These are phyloP conservation scores for Lodderomyces orthopsilosis DNA, from an alignment of 1,139 yeast genomes.

Conservation along the genomic window DNA sequence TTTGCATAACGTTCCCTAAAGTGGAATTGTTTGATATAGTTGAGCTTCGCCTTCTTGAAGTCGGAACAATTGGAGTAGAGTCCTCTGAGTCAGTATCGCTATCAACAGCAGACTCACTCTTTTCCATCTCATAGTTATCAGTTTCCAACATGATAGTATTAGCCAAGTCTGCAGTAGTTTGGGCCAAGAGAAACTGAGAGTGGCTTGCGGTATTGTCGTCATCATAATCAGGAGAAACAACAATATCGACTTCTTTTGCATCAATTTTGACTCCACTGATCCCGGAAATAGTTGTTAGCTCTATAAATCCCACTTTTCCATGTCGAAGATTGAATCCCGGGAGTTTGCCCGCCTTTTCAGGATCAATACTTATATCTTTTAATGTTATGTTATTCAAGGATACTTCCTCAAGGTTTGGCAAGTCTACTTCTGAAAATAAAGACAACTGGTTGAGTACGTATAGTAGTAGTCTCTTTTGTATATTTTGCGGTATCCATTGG, in stretches of 20 bases:
- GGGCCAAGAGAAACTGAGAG: conserved; percentile 50
- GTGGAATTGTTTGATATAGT: conserved; percentile 27
- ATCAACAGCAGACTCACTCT: conserved; percentile 14
- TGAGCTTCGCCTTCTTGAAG: conserved; percentile 11
- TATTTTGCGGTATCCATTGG: conserved; percentile 79
- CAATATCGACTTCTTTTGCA: conserved; percentile 55
- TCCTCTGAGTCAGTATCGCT: conserved; percentile 15
- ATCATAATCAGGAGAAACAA: conserved; percentile 49
- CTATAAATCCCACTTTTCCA: conserved; percentile 59
- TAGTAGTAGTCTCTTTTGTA: conserved; percentile 75
- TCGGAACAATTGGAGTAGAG: conserved; percentile 8
- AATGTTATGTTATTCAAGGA: conserved; percentile 57
- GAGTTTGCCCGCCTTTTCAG: conserved; percentile 60
- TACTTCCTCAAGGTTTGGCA: conserved; percentile 74
- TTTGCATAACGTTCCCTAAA: conserved; percentile 55
- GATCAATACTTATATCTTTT: conserved; percentile 65
- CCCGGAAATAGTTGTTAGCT: conserved; percentile 30
- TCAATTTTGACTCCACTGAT: conserved; percentile 61
- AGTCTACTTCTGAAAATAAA: conserved; percentile 77
- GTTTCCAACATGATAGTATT: conserved; percentile 49
- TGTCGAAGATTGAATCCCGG: conserved; percentile 67
- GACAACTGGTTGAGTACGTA: conserved; percentile 80
- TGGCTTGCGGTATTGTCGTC: conserved; percentile 27
- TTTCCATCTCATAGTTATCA: conserved; percentile 17
- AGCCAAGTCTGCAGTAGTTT: conserved; percentile 65